Conservation (phyloP, 1,139 yeast genomes). For the Candida sp. region DNA sequence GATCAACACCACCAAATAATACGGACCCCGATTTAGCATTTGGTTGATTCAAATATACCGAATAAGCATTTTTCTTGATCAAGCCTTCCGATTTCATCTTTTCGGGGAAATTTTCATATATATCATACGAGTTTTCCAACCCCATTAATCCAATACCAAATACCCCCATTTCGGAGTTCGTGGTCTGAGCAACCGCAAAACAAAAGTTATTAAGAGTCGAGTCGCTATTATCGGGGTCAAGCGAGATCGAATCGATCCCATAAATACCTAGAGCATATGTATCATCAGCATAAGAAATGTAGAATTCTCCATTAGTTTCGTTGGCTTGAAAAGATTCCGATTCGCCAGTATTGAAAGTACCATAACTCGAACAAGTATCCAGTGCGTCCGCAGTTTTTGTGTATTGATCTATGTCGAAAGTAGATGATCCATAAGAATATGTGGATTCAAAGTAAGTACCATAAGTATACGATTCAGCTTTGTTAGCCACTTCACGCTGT, state of each 20-base stretch:
- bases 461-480: too few relatives aligned
- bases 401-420: too few relatives aligned
- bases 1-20: conserved; percentile 59
- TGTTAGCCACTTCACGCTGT: conserved; percentile 4
- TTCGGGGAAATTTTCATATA: conserved; percentile 27
- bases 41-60: conserved; percentile 41
- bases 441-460: too few relatives aligned
- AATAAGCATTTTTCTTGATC: conserved; percentile 51
- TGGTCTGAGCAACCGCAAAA: conserved; percentile 46
- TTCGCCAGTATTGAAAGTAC: conserved; percentile 23
- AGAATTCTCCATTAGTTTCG: conserved; percentile 6
- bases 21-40: conserved; percentile 35
- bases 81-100: conserved; percentile 35
- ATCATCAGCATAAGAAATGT: conserved; percentile 45
- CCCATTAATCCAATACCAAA: conserved; percentile 39
- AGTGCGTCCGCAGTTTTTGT: too few relatives aligned
- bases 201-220: conserved; percentile 33
- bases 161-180: conserved; percentile 42
- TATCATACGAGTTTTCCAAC: conserved; percentile 9
- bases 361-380: conserved; percentile 22
- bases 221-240: conserved; percentile 18
- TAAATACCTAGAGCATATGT: conserved; percentile 42
- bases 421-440: too few relatives aligned
- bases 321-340: conserved; percentile 13
- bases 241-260: conserved; percentile 53